phyloP scores from a whole-genome alignment of 495 filamentous ascomycete genomes.

The Neurospora pannonica region DNA sequence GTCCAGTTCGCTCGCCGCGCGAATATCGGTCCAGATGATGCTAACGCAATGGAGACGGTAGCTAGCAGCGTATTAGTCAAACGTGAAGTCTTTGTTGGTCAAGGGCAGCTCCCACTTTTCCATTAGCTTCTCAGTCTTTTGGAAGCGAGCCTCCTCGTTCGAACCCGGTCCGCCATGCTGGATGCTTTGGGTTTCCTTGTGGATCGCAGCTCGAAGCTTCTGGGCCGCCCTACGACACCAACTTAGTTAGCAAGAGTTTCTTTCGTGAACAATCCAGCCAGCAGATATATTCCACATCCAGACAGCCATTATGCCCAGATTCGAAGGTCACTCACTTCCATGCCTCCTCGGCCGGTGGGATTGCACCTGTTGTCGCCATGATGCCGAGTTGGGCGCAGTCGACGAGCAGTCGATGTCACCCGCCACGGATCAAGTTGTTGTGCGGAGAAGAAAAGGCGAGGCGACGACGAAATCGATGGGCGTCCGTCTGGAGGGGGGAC shows the following conservation, averaged over 20 bases:
- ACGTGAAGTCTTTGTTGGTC: slow-evolving; percentile 3
- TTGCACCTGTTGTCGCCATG: slow-evolving; percentile 2
- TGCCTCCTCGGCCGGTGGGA: slow-evolving; percentile 8
- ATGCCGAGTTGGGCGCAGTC: neutral
- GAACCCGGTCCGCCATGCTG: slow-evolving; percentile 30
- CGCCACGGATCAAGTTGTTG: neutral
- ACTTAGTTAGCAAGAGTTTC: slow-evolving; percentile 4
- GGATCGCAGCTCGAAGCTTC: slow-evolving; percentile 13
- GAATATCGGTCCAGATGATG: slow-evolving; percentile 64
- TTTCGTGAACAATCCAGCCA: neutral
- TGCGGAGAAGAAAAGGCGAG: neutral
- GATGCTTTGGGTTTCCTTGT: slow-evolving; percentile 32
- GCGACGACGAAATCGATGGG: neutral
- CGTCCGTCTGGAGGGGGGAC: neutral
- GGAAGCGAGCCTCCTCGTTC: slow-evolving; percentile 38
- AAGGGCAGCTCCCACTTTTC: slow-evolving; percentile 40
- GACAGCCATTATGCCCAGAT: neutral
- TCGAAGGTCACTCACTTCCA: slow-evolving; percentile 18
- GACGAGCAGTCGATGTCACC: neutral
- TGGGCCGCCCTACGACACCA: slow-evolving; percentile 13
- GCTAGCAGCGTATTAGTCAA: slow-evolving; percentile 36
- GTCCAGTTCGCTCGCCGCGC: slow-evolving; percentile 50
- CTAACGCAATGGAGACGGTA: slow-evolving; percentile 61
- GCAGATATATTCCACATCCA: neutral
- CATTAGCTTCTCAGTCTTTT: slow-evolving; percentile 48